Evolutionary conservation across 495 filamentous ascomycete species (phyloP).

Genomic region (Aspergillus campestris): DNA sequence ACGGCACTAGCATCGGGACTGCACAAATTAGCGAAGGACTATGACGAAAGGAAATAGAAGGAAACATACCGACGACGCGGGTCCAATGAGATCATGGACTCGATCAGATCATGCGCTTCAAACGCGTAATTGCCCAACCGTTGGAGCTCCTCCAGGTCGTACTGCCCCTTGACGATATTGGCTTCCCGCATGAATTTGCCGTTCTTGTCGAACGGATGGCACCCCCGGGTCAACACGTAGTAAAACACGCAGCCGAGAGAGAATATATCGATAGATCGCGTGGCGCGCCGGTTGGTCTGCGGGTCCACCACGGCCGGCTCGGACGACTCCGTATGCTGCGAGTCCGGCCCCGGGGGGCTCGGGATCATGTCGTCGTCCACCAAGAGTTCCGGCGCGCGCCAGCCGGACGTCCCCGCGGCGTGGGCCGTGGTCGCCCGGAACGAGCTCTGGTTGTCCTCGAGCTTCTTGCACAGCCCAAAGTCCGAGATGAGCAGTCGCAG

Average conservation of each 20-base stretch:
- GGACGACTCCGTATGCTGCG: slow-evolving; percentile 43
- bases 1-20: slow-evolving; percentile 66
- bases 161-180: slow-evolving; percentile 85
- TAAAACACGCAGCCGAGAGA: slow-evolving; percentile 93
- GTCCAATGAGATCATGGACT: slow-evolving; percentile 68
- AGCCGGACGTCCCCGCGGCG: slow-evolving; percentile 87
- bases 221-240: slow-evolving; percentile 84
- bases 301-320: slow-evolving; percentile 54
- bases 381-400: slow-evolving; percentile 91
- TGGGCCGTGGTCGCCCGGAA: slow-evolving; percentile 91
- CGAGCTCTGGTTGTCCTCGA: slow-evolving; percentile 92
- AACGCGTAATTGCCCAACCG: slow-evolving; percentile 70
- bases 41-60: background rate
- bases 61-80: slow-evolving; percentile 52
- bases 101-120: slow-evolving; percentile 80
- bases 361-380: slow-evolving; percentile 58
- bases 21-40: slow-evolving; percentile 8
- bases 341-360: slow-evolving; percentile 21
- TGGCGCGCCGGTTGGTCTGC: slow-evolving; percentile 70
- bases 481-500: slow-evolving; percentile 87
- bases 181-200: slow-evolving; percentile 91
- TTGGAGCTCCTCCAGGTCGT: slow-evolving; percentile 61
- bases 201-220: slow-evolving; percentile 90
- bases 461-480: slow-evolving; percentile 94
- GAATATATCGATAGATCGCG: slow-evolving; percentile 93